Evolutionary conservation across 2,329 filamentous ascomycete species (phyloP), one percentile per base, ranked within the genome.

Genomic region (Aspergillus ibericus): DNA sequence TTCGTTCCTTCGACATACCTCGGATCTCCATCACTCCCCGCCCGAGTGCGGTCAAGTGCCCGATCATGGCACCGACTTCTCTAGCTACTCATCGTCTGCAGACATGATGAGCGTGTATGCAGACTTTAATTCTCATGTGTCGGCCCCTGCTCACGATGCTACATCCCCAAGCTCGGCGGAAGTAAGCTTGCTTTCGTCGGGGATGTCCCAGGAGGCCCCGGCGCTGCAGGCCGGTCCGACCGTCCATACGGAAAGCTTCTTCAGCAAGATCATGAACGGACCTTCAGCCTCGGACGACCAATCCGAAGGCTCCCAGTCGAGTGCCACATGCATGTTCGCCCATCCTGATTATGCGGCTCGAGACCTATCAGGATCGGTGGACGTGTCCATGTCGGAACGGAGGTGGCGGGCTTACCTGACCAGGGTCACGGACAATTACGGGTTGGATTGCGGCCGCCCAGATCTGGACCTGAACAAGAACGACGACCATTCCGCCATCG

Each of bases 391-490:
- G 5, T 65, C 70, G 2, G 66, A 69, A 46, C 68, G 55, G 51
- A 72, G 70, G 58, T 72, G 70, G 71, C 66, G 70, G 3, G 63
- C 66, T 4, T 71, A 74, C 59, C 63, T 73, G 20, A 73, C 63
- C 6, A 72, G 65, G 16, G 70, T 74, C n/a, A 70, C 69, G 7
- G 70, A 76, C 32, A 73, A 75, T 54, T 92, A 90, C 70, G 90
- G 91, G 5, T 83, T 89, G 59, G 91, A 93, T 68, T 80, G 85
- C 56, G 91, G 90, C 0, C 80, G 86, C 60, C 82, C 82, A 9
- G 90, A 93, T 73, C 76, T 85, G 18, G 90, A 93, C 66, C 77
- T 90, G 1, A 85, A 85, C 27, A 84, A 82, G 52, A 93, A 93
- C 65, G 85, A 92, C 67, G 90, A 93, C 64, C 75, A 78, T 29